Conservation (phyloP, 106 monocot species). For the Dendrobium chrysotoxum region DNA sequence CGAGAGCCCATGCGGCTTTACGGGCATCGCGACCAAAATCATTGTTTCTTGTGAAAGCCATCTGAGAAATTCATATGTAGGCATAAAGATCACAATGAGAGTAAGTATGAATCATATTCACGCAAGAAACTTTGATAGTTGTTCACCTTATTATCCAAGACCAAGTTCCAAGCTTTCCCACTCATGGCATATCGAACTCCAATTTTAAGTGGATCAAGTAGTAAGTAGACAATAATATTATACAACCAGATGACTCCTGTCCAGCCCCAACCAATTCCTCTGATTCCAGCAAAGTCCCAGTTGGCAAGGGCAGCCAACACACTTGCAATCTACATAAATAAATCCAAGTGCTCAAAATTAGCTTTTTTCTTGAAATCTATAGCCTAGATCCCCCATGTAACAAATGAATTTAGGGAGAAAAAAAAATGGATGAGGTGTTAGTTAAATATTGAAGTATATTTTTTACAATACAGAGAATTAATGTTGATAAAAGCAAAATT, state of each 20-base stretch:
- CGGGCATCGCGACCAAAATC: constrained; percentile 42
- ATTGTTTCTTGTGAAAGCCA: constrained; percentile 32
- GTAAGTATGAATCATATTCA: too few relatives aligned
- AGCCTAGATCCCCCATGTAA: too few relatives aligned
- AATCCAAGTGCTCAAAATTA: neutral
- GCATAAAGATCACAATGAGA: neutral
- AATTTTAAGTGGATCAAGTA: constrained; percentile 48
- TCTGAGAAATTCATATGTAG: constrained; percentile 16
- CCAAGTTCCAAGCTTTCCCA: constrained; percentile 47
- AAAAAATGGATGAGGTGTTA: too few relatives aligned
- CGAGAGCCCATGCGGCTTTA: constrained; percentile 42
- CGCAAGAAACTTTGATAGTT: neutral
- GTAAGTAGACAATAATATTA: constrained; percentile 34
- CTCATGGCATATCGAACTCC: constrained; percentile 41
- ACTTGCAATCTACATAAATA: constrained; percentile 26
- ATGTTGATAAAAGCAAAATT: neutral
- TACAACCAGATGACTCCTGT: constrained; percentile 38
- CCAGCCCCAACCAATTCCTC: constrained; percentile 51
- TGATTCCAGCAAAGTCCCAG: constrained; percentile 29
- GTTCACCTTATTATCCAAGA: constrained; percentile 34
- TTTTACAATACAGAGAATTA: neutral
- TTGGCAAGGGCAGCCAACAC: constrained; percentile 24
- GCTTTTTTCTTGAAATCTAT: too few relatives aligned
- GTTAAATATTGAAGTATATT: too few relatives aligned
- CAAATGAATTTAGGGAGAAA: too few relatives aligned